phyloP scores from a whole-genome alignment of 1,139 yeast species.

The Debaryomyces udenii region DNA sequence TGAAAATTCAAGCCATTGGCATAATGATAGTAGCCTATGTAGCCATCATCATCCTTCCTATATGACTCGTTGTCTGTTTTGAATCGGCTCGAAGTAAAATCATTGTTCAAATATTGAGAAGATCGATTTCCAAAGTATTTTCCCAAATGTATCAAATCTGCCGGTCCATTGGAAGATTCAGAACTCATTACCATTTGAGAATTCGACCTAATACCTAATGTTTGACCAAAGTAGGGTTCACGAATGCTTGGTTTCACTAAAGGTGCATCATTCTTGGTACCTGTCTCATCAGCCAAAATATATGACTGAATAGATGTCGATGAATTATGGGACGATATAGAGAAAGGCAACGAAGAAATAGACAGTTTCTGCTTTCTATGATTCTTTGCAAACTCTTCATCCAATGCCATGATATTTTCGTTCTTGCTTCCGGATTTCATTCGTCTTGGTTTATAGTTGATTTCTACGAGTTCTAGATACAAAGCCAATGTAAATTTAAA shows the following conservation, averaged over 20 bases:
- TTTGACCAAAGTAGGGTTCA: slow-evolving; percentile 34
- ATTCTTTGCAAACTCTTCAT: slow-evolving; percentile 11
- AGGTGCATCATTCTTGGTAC: background rate
- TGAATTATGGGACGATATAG: slow-evolving; percentile 9
- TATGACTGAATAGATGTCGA: slow-evolving; percentile 9
- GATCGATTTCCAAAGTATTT: slow-evolving; percentile 37
- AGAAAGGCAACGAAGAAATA: slow-evolving; percentile 11
- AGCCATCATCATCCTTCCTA: slow-evolving; percentile 40
- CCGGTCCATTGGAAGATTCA: slow-evolving; percentile 32
- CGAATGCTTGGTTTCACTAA: slow-evolving; percentile 25
- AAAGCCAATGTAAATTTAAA: no score
- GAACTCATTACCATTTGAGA: slow-evolving; percentile 22
- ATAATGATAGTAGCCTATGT: slow-evolving; percentile 44
- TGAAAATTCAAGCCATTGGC: slow-evolving; percentile 38
- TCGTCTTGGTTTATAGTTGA: background rate
- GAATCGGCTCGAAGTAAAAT: slow-evolving; percentile 23
- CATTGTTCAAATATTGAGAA: slow-evolving; percentile 31
- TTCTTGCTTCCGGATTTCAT: background rate
- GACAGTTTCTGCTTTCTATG: slow-evolving; percentile 12
- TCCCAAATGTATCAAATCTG: slow-evolving; percentile 47
- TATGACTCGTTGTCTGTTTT: slow-evolving; percentile 10
- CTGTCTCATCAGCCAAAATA: background rate
- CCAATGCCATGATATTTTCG: background rate
- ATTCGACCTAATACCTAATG: slow-evolving; percentile 27
- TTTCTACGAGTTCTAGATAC: no score